These are phyloP conservation scores for Leccinum solheimii DNA, from an alignment of 1,284 basidiomycete species.

Conservation along the genomic window DNA sequence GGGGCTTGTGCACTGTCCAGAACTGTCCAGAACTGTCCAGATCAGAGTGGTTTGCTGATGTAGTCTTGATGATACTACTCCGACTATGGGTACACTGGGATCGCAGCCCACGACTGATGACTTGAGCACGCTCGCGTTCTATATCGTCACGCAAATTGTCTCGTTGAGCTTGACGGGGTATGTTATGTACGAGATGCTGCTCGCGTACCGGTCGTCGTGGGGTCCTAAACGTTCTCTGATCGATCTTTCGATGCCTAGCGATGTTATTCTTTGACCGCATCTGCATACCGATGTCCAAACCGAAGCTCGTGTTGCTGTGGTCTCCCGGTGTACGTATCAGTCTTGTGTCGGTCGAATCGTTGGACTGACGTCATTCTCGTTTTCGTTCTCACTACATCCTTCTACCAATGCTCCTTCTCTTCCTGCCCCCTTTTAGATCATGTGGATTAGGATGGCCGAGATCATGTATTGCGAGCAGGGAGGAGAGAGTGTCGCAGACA, in stretches of 20 bases:
- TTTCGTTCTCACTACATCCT: not conserved
- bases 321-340: conserved; percentile 31
- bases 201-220: conserved; percentile 27
- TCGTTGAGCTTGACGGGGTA: conserved; percentile 31
- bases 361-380: not conserved
- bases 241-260: not conserved
- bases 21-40: too few species aligned
- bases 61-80: conserved; percentile 38
- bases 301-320: conserved; percentile 33
- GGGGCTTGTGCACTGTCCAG: too few species aligned
- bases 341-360: not conserved
- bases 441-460: too few species aligned
- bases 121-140: conserved; percentile 36
- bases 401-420: not conserved
- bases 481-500: too few species aligned
- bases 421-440: conserved; percentile 23
- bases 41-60: too few species aligned
- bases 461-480: too few species aligned
- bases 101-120: conserved; percentile 36
- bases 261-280: conserved; percentile 13
- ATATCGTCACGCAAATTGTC: conserved; percentile 34
- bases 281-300: conserved; percentile 19
- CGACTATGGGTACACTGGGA: conserved; percentile 41
- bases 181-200: conserved; percentile 31
- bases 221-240: too few species aligned